Evolutionary conservation across 176 grass and related monocot species (phyloP), one percentile per base, ranked within the genome.

Genomic region (Eremochloa ophiuroides): DNA sequence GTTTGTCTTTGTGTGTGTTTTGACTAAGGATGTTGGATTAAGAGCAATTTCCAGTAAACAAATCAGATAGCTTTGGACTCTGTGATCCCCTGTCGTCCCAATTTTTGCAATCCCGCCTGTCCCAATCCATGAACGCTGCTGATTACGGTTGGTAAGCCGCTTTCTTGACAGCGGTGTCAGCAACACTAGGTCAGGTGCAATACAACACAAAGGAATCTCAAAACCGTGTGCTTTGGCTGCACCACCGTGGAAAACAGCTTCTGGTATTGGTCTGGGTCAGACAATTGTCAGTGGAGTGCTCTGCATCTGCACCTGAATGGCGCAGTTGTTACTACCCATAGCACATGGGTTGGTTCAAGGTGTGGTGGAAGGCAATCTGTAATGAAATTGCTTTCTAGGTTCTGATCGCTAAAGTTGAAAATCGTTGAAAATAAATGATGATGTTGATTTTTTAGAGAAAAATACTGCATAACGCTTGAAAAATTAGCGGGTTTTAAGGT

Each of bases 111-210:
- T n/a, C n/a, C n/a, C n/a, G n/a, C n/a, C n/a, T n/a, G n/a, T 35
- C 37, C 37, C 6, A 38, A 48, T 50, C 51, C 37, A 30, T n/a
- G n/a, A 13, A 10, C 7, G 3, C 33, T 60, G 69, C 25, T 62
- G 25, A 2, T 53, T 63, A 37, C 63, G 50, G 76, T 85, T 85
- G 70, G 53, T 76, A 84, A 75, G 75, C 13, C 67, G 75, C 68
- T 84, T 84, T 88, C 81, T 48, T 80, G 75, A 84, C 87, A 69
- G 76, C 62, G 31, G 1, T 68, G 16, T 74, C 31, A 43, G 51
- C 20, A 43, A 15, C 42, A 28, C 28, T 46, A 39, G 55, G n/a
- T 25, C 53, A 58, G 53, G 53, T 25, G 41, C 34, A 35, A 35
- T 8, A 9, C 25, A 71, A 9, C 28, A 42, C 75, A 38, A n/a